Evolutionary conservation across 129 eudicot genomes (phyloP).

Genomic region (Mikania micrantha): DNA sequence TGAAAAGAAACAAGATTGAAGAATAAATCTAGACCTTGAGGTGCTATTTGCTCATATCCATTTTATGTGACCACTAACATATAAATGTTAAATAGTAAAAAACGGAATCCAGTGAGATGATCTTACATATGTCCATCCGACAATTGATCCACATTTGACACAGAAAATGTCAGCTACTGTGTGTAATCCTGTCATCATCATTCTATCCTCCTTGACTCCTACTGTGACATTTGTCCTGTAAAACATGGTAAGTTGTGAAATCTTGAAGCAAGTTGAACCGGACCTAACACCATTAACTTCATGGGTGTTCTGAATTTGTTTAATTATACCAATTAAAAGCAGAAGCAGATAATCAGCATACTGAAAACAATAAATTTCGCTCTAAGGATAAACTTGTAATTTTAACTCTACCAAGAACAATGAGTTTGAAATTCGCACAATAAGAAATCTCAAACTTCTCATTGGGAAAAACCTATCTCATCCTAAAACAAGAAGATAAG

Average conservation of each 20-base stretch:
- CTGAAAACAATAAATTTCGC: neutral
- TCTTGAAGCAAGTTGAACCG: neutral
- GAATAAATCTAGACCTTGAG: too few species aligned
- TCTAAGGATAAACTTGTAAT: too few species aligned
- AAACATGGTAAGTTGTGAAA: constrained; percentile 3
- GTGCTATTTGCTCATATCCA: too few species aligned
- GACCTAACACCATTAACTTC: too few species aligned
- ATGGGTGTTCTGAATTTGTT: too few species aligned
- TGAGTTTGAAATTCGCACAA: neutral
- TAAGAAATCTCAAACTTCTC: neutral
- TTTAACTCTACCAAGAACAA: too few species aligned
- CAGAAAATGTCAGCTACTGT: constrained; percentile 94
- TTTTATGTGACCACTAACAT: neutral
- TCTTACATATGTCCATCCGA: constrained; percentile 98
- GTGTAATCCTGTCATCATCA: constrained; percentile 97
- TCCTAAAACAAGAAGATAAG: neutral
- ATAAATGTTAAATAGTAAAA: neutral
- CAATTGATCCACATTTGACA: constrained; percentile 80
- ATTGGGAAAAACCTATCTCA: neutral
- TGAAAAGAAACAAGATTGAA: too few species aligned
- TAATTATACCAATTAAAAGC: too few species aligned
- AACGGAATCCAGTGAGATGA: neutral
- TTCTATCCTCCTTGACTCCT: constrained; percentile 80
- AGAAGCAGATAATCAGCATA: neutral
- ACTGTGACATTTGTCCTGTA: constrained; percentile 68